Conservation (phyloP, 73 alveolate genomes). For the Paramecium biaurelia region DNA sequence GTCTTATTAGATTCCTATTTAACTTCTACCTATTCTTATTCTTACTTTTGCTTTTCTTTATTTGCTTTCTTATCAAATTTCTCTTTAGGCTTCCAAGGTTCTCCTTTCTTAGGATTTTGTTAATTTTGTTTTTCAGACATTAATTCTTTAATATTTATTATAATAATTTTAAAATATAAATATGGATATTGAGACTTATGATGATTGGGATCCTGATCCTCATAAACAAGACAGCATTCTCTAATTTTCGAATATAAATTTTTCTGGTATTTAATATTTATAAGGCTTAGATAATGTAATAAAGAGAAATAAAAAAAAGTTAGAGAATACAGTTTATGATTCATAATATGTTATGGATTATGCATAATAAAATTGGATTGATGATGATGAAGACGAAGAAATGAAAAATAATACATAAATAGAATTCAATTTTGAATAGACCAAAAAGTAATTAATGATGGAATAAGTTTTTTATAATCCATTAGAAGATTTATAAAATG, state of each 20-base stretch:
- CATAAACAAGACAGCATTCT: neutral
- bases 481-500: conserved; percentile 38
- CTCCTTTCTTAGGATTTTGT: conserved; percentile 20
- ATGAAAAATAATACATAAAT: neutral
- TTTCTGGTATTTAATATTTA: neutral
- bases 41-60: neutral
- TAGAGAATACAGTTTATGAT: neutral
- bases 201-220: neutral
- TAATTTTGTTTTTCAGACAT: neutral
- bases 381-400: conserved; percentile 56
- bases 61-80: conserved; percentile 49
- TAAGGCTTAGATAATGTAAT: neutral
- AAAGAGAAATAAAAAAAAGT: neutral
- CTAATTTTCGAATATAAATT: neutral
- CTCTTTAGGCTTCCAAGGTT: conserved; percentile 50
- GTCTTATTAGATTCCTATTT: neutral
- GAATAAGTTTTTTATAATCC: conserved; percentile 63
- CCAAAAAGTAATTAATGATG: neutral
- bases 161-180: neutral
- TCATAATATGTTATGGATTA: neutral
- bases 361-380: conserved; percentile 24
- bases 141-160: neutral
- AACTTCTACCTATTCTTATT: neutral
- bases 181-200: neutral
- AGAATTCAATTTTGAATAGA: neutral